Percentiles rank a stretch among this genome's conserved stretches.
phyloP scores from a whole-genome alignment of 2,329 filamentous ascomycete genomes.

The Mycosphaerella sp. region DNA sequence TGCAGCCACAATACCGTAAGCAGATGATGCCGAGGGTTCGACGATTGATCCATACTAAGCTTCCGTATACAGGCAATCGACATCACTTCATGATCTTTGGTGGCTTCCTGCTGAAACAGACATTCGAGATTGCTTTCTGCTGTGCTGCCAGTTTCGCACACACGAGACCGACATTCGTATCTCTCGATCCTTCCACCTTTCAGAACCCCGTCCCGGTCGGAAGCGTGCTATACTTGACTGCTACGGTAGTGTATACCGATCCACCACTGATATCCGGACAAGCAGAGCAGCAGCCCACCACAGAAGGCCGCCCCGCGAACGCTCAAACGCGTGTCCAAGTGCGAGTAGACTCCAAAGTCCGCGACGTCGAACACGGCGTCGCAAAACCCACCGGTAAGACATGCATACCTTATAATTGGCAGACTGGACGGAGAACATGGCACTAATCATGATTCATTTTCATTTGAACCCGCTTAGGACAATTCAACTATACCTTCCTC shows the following conservation, averaged over 20 bases:
- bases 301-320: slow-evolving; percentile 31
- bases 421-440: slow-evolving; percentile 43
- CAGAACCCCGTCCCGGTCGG: slow-evolving; percentile 69
- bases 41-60: not conserved
- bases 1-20: slow-evolving; percentile 62
- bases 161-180: slow-evolving; percentile 62
- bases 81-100: slow-evolving; percentile 77
- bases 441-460: slow-evolving; percentile 51
- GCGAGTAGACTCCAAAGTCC: slow-evolving; percentile 63
- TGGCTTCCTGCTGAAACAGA: slow-evolving; percentile 66
- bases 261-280: slow-evolving; percentile 44
- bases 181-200: slow-evolving; percentile 67
- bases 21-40: not conserved
- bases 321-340: slow-evolving; percentile 59
- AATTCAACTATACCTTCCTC: slow-evolving; percentile 69
- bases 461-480: slow-evolving; percentile 58
- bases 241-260: slow-evolving; percentile 66
- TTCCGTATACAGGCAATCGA: slow-evolving; percentile 14
- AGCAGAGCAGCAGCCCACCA: slow-evolving; percentile 29
- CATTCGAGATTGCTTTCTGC: slow-evolving; percentile 70
- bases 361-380: slow-evolving; percentile 63
- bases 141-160: slow-evolving; percentile 66
- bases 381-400: slow-evolving; percentile 57
- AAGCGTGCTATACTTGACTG: slow-evolving; percentile 66
- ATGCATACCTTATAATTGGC: not conserved